Base-by-base conservation (phyloP, 495 filamentous ascomycete genomes). In the Emericellopsis terricola region DNA sequence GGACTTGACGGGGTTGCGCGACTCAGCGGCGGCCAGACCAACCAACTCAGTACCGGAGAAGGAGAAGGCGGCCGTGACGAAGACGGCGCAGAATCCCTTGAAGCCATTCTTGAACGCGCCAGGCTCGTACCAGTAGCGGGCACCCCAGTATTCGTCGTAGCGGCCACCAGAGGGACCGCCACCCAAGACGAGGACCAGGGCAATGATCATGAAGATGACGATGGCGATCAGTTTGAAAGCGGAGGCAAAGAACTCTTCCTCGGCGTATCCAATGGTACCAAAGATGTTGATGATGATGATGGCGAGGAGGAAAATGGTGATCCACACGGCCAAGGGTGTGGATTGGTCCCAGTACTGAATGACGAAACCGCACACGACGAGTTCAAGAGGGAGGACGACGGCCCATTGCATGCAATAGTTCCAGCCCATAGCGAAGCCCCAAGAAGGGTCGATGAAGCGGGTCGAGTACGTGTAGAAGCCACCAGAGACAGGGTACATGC, bases 361-460 rank as follows among this genome's bases (percentile, higher is more conserved):
- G 19, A 71, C 65, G 16, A 71, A 55, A 35, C 58, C 45, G 17
- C 64, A 68, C 1, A 67, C 66, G 0, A 63, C 68, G 1, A 71
- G 43, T 43, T 73, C 69, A 14, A 71, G 56, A 24, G 66, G 65
- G 19, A 73, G 49, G 26, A 71, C 64, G 28, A 68, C 52, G 28
- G 59, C 49, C 77, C 78, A 82, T 45, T 67, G 60, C 31, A 78
- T 56, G 36, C 72, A 68, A 46, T 82, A 83, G 48, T 81, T 73
- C 73, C 76, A 82, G 35, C 83, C 83, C 64, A 92, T 85, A 40
- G 83, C 78, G 49, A 92, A 91, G 31, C 83, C 83, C 65, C 83
- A 71, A 36, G 75, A 74, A 8, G 76, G 73, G 41, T 81, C 74
- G 41, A 83, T 72, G 44, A 85, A 77, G 38, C 79, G 72, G 37